phyloP scores from a whole-genome alignment of 345 rosid species.

The Cardiospermum halicacabum region DNA sequence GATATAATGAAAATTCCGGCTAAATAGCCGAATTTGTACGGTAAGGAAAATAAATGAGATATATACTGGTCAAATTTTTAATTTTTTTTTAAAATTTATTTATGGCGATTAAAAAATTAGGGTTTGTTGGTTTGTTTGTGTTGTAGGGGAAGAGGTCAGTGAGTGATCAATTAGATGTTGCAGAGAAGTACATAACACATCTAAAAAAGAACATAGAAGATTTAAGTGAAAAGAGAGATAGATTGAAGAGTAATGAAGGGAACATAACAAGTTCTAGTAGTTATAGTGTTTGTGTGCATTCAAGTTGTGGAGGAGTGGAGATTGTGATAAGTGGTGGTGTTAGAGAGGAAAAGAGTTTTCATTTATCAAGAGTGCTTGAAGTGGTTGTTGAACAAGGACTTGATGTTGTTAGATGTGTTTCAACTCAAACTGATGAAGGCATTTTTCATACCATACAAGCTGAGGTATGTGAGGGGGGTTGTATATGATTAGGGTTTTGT shows the following conservation, averaged over 20 bases:
- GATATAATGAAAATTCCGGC: no score
- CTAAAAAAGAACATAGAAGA: conserved; percentile 25
- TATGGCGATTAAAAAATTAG: conserved; percentile 7
- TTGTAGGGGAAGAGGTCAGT: conserved; percentile 53
- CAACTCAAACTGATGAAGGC: conserved; percentile 16
- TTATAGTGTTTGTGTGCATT: conserved; percentile 17
- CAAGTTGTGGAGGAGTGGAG: conserved; percentile 27
- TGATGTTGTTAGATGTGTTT: conserved; percentile 23
- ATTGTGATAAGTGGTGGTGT: conserved; percentile 14
- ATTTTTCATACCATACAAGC: conserved; percentile 22
- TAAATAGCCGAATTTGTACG: no score
- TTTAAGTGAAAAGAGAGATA: conserved; percentile 32
- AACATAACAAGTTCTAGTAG: background rate
- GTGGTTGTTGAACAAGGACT: conserved; percentile 28
- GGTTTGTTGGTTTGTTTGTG: conserved; percentile 12
- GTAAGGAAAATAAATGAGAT: no score
- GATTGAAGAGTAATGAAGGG: conserved; percentile 13
- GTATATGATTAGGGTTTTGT: background rate
- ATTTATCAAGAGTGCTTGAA: conserved; percentile 26
- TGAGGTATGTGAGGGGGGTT: no score
- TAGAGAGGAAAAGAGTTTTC: conserved; percentile 19
- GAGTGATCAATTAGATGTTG: conserved; percentile 39
- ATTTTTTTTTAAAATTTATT: no score
- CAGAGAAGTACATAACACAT: conserved; percentile 35
- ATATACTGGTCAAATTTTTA: no score